Conservation (phyloP, 352 stramenopile genomes). For the Plasmopara halstedii region DNA sequence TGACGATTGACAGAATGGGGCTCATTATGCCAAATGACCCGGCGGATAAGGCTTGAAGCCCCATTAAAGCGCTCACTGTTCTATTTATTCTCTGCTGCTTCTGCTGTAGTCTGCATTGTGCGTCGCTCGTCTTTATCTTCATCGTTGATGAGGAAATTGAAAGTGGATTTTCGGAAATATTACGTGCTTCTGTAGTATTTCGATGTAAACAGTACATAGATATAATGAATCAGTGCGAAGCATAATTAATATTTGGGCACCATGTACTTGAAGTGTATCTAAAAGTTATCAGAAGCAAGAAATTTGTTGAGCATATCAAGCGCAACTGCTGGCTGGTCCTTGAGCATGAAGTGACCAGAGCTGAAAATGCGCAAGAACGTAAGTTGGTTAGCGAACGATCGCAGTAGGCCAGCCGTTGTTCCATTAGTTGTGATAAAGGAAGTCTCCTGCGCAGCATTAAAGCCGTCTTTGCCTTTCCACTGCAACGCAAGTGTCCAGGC, state of each 20-base stretch:
- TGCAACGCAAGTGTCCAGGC: constrained; percentile 88
- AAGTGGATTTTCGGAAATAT: background rate
- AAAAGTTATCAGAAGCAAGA: constrained; percentile 28
- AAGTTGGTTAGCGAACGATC: constrained; percentile 31
- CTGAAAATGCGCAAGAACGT: constrained; percentile 48
- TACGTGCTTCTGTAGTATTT: background rate
- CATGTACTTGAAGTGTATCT: background rate
- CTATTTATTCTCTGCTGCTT: constrained; percentile 10
- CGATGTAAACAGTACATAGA: too few species aligned
- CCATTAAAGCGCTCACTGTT: constrained; percentile 34
- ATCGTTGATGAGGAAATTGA: background rate
- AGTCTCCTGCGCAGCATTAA: constrained; percentile 40
- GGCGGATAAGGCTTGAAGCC: constrained; percentile 38
- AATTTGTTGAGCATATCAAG: constrained; percentile 59
- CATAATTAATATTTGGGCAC: too few species aligned
- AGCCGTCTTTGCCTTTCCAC: constrained; percentile 84
- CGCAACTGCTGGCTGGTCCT: constrained; percentile 37
- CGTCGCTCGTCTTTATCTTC: background rate
- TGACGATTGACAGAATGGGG: constrained; percentile 57
- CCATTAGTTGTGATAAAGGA: constrained; percentile 15
- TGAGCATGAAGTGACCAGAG: constrained; percentile 49
- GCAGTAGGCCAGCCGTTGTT: constrained; percentile 15
- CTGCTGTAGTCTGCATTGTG: constrained; percentile 1
- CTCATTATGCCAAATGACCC: constrained; percentile 58
- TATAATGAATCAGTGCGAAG: too few species aligned